Percentiles rank a stretch among this genome's conserved stretches.
Conservation (phyloP, 768 basidiomycete species). For the Amanita exitialis region DNA sequence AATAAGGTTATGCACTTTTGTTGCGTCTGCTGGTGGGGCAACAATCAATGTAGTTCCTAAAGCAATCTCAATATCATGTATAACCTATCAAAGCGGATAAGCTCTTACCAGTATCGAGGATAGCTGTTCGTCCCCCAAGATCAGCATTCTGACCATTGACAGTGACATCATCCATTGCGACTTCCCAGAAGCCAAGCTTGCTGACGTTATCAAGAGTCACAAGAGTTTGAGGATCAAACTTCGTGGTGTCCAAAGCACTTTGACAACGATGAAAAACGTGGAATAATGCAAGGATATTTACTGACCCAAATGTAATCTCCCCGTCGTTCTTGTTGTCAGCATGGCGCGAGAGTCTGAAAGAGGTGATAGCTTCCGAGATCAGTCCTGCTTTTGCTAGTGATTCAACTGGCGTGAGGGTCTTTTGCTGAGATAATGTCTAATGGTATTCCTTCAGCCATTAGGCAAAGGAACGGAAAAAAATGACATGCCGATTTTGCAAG, state of each 20-base stretch:
- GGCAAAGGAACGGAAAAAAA: not conserved
- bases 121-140: constrained; percentile 56
- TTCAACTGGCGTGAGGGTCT: constrained; percentile 61
- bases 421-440: constrained; percentile 55
- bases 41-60: constrained; percentile 40
- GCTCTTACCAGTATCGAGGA: constrained; percentile 46
- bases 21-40: constrained; percentile 29
- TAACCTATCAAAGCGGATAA: not conserved
- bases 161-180: constrained; percentile 42
- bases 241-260: constrained; percentile 53
- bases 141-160: constrained; percentile 46
- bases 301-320: constrained; percentile 68
- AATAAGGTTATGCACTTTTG: constrained; percentile 31
- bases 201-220: constrained; percentile 57
- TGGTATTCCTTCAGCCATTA: not conserved
- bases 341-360: constrained; percentile 73
- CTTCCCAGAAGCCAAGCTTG: constrained; percentile 74
- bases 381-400: constrained; percentile 46
- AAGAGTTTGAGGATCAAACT: constrained; percentile 54
- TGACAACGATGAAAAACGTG: not conserved
- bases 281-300: not conserved
- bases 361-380: constrained; percentile 56
- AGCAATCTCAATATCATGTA: not conserved
- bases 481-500: constrained; percentile 55
- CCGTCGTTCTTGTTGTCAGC: constrained; percentile 65